Evolutionary conservation across 805 yeast genomes (phyloP), one percentile per base, ranked within the genome.

Genomic region (Wickerhamomyces kurtzmanii): DNA sequence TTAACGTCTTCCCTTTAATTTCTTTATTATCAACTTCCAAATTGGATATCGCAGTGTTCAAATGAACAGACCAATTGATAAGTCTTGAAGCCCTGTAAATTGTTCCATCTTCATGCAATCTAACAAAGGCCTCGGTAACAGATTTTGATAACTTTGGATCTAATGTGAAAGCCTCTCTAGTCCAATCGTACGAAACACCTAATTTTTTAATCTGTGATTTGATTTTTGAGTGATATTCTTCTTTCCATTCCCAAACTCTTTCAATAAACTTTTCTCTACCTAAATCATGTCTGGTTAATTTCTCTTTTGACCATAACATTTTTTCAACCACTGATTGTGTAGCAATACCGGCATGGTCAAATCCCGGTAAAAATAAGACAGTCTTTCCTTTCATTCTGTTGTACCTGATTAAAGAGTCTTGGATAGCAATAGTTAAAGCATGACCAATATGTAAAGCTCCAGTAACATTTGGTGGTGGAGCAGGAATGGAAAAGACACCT

Each of bases 401-500:
- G 66, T 73, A 91, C 59, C 98, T 76, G 40, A 87, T 76, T 51
- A 91, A 71, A 15, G 96, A 58, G 56, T 91, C 98, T 65, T 91
- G 98, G 49, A 91, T 81, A 20, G 97, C 66, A 36, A 87, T 83
- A 12, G 98, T 91, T 53, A 91, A 70, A 17, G 97, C 98, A 57
- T 91, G 98, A 44, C 98, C 98, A 57, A 91, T 91, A 58, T 91
- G 98, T 43, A 91, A 69, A 26, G 97, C 96, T 61, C 98, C 98
- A 26, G 98, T 91, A 39, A 91, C 94, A 55, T 91, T 91, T 51
- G 98, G 98, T 37, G 98, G 98, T 22, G 98, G 98, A n/a, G 95
- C 91, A 22, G 97, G 96, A 46, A 91, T 84, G 37, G 80, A 69
- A 59, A 89, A 91, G 12, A 67, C 51, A 43, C 97, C 97, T 48